Evolutionary conservation across 176 grass and related monocot genomes (phyloP).

Genomic region (maize (Zea mays)): Zm-B73-REFERENCE-NAM-5.0 NC_050096.1:201947501-201948000

Average conservation of each 20-base stretch:
- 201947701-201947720: constrained; percentile 48
- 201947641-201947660: constrained; percentile 97
- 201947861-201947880: not conserved
- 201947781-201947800: too few species aligned
- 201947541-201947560: constrained; percentile 94
- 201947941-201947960: not conserved
- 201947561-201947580: constrained; percentile 79
- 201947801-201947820: too few species aligned
- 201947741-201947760: constrained; percentile 65
- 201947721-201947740: constrained; percentile 19
- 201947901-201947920: not conserved
- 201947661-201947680: constrained; percentile 88
- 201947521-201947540: constrained; percentile 74
- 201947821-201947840: too few species aligned
- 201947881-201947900: not conserved
- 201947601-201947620: constrained; percentile 44
- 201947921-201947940: not conserved
- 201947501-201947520: too few species aligned
- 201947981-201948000: not conserved
- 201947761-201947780: too few species aligned
- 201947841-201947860: not conserved
- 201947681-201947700: constrained; percentile 44
- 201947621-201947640: constrained; percentile 54
- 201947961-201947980: not conserved
- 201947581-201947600: constrained; percentile 88